These are phyloP conservation scores for Athelia psychrophila DNA, from an alignment of 1,284 basidiomycete species.

Conservation along the genomic window DNA sequence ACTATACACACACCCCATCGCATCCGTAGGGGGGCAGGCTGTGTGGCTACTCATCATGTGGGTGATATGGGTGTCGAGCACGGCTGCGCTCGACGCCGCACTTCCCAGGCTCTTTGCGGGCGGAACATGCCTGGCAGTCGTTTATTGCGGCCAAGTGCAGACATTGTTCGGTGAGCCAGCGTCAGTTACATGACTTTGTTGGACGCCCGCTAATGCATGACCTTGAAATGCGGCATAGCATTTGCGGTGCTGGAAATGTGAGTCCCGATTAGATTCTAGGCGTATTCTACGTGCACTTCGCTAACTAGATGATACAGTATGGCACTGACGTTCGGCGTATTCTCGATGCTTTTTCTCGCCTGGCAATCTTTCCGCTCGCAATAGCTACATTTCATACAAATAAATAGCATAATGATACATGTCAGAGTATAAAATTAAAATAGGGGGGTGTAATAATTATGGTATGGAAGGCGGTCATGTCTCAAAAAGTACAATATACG, in stretches of 20 bases:
- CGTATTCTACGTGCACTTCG: conserved; percentile 18
- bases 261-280: background rate
- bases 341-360: conserved; percentile 41
- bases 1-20: conserved; percentile 41
- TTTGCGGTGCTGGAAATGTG: background rate
- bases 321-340: conserved; percentile 41
- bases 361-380: conserved; percentile 42
- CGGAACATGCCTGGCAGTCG: conserved; percentile 36
- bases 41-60: conserved; percentile 54
- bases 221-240: background rate
- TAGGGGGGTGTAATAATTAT: too few relatives aligned
- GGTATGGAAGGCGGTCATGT: conserved; percentile 18
- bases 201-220: too few relatives aligned
- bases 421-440: too few relatives aligned
- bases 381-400: too few relatives aligned
- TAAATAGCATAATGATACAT: too few relatives aligned
- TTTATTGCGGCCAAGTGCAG: conserved; percentile 54
- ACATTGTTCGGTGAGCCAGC: conserved; percentile 42
- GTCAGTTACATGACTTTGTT: background rate
- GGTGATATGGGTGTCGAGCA: conserved; percentile 53
- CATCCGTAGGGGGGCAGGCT: conserved; percentile 54
- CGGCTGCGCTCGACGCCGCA: conserved; percentile 43
- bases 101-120: conserved; percentile 37
- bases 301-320: conserved; percentile 11
- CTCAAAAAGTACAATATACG: conserved; percentile 61